Base-by-base conservation (phyloP, 257 asterid genomes). In the Linderniella brevidens region DNA sequence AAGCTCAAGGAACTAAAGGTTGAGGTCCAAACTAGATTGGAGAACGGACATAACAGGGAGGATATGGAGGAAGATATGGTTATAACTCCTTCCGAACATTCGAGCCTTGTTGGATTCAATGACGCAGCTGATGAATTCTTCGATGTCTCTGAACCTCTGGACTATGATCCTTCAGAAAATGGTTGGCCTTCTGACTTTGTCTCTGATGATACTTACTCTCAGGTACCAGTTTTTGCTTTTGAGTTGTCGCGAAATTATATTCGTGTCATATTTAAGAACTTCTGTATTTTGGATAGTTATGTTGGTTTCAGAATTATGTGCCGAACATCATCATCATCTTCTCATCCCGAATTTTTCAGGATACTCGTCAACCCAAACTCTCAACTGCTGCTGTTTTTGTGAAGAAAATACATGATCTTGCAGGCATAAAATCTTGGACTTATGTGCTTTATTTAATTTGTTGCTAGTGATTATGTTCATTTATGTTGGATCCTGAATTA, bases 321-420 rank as follows among this genome's bases (percentile, higher is more conserved):
- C 32, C 32, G 32, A 25, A 25, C 4, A 25, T 2, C 32, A 25
- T 25, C 32, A 25, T 25, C 32, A 25, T 25, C 32, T 2, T 25
- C 32, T 25, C 32, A 25, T 25, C 32, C 48, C 17, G 25, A 45
- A 46, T 45, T 11, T 72, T 59, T 57, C 77, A 88, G 98, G 95
- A 85, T 59, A 55, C 72, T 32, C 82, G 78, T 57, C 84, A 75
- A 49, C 93, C 93, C 65, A 90, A 62, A 66, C 52, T 90, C 49
- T 90, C 98, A 38, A 68, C 79, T 59, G 94, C 98, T 76, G 92
- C 96, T 57, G 86, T 70, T 37, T 90, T 90, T 68, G 94, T 84
- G 56, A 90, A 79, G 61, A 84, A 69, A 57, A 55, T 81, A 72
- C 98, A 84, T 51, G 98, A 81, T 66, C 94, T 88, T 61, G 94